Base-by-base conservation (phyloP, 169 alveolate species). In the Blepharisma undulans region DNA sequence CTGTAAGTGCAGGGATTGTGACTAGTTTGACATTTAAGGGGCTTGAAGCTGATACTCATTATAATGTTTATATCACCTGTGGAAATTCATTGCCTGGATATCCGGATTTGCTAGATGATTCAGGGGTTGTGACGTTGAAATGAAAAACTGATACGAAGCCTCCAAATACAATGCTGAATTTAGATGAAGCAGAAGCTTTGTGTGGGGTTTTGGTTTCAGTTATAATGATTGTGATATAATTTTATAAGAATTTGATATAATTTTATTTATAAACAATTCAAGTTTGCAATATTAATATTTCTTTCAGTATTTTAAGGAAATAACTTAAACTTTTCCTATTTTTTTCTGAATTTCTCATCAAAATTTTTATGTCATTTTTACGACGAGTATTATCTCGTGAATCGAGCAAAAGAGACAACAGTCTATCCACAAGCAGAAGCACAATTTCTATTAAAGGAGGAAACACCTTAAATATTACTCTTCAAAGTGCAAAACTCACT, bases 61-160 rank as follows among this genome's bases (percentile, higher is more conserved):
- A 88, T 59, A 76, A 72, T 18, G 74, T 88, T 1, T 88, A 88
- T 72, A 33, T 88, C 61, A 48, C 77, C 32, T 72, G 87, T 34
- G 87, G 92, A 19, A 88, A 88, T 59, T 34, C 22, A 33, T n/a
- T 32, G 32, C 92, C 92, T 10, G 92, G 86, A 76, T 76, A 74
- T 76, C 87, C 92, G 16, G 76, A 88, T 8, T 25, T 88, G 7
- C 14, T 48, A 48, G 66, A 48, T 48, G 77, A 61, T 7, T 71
- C 74, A 21, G 8, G 33, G 5, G 92, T 88, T 0, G 87, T 34
- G 25, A 22, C 59, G 5, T 12, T 88, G 5, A 72, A 61, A 18
- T 76, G 87, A 77, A 76, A 88, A 76, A 88, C 92, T 33, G 91
- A 86, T 34, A 72, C 48, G 34, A 27, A 25, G 48, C 91, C 91